A percentile compares a stretch with the other conserved stretches of the same genome.
These are phyloP conservation scores for Aspergillus clavatus DNA, from an alignment of 2,329 filamentous ascomycete species.

Conservation along the genomic window DNA sequence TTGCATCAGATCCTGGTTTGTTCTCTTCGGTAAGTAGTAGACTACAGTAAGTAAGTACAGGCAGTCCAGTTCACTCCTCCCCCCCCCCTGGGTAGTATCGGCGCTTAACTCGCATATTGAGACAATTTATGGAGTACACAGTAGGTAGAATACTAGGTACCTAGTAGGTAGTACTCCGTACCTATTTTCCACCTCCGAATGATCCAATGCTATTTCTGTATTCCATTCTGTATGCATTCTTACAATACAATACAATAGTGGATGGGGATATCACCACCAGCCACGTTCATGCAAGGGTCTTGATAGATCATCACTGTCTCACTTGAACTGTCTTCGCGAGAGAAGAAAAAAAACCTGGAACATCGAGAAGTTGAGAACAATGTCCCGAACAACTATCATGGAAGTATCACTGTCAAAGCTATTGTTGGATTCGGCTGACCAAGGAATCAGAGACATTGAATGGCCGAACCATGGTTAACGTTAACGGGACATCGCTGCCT, in stretches of 20 bases:
- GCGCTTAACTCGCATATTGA: background rate
- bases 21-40: no score
- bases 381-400: no score
- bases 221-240: background rate
- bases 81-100: background rate
- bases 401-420: background rate
- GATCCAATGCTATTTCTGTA: no score
- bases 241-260: conserved; percentile 1
- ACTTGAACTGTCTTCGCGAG: background rate
- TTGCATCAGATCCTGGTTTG: no score
- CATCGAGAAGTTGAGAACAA: no score
- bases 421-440: background rate
- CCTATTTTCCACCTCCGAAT: no score
- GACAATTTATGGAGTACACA: background rate
- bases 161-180: no score
- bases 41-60: no score
- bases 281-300: conserved; percentile 2
- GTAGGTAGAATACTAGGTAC: conserved; percentile 1
- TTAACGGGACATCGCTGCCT: background rate
- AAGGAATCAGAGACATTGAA: background rate
- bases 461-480: background rate
- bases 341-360: no score
- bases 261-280: background rate
- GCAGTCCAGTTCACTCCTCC: no score
- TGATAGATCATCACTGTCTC: background rate